Evolutionary conservation across 441 rosid genomes (phyloP), one percentile per base, ranked within the genome.

Genomic region (Arabidopsis lyrata): DNA sequence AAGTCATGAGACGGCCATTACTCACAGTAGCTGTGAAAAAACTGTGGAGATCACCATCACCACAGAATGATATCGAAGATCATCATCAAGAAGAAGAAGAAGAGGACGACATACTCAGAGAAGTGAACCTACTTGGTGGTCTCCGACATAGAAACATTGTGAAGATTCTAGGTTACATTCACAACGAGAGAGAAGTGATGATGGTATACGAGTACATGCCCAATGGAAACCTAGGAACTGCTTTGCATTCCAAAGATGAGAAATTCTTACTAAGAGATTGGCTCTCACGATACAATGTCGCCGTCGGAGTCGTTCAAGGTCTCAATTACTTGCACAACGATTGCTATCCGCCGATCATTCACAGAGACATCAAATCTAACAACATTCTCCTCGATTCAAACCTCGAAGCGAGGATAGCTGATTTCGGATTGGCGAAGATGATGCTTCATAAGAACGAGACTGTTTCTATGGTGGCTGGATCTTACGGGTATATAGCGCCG

Each of bases 371-470:
- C 65, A 91, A 91, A 84, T 91, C 97, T 0, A 88, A 91, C 61
- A 91, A 90, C 82, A 88, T 90, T 16, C 78, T 90, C 11, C 88
- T 90, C 2, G 90, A 85, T 61, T 83, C 84, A 6, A 90, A 86
- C 35, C 86, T 87, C 0, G 94, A 86, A 2, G 91, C 92, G 22
- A 82, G 87, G 66, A 90, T 90, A 5, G 91, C 97, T 0, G 97
- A 90, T 77, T 90, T 90, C 3, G 97, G 97, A n/a, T 78, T 90
- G 60, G 97, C 97, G 15, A 90, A 87, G 84, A 82, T 81, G 86
- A 90, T 90, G 94, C 36, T 81, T 16, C 92, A 85, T 13, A 87
- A 85, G 83, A 91, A 87, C 57, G 90, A 88, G 81, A 91, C 92
- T 1, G 90, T 91, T 13, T 88, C 97, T 1, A 82, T 85, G 91